Conservation (phyloP, 306 rosid genomes). For the Benincasa hispida region DNA sequence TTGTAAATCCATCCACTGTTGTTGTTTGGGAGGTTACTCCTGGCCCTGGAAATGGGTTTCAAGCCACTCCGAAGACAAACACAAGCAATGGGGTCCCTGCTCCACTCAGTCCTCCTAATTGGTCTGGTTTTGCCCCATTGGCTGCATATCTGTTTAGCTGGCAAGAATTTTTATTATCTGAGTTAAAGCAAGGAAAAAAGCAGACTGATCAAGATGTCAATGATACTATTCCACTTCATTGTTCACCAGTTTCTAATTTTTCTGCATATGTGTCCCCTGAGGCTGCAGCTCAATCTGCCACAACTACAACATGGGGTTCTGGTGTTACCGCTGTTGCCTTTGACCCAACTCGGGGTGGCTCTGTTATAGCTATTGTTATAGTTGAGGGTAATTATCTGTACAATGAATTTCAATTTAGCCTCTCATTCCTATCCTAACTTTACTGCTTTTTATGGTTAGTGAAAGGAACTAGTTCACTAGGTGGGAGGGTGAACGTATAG, state of each 20-base stretch:
- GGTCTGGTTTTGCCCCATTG: constrained; percentile 87
- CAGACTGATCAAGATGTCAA: constrained; percentile 49
- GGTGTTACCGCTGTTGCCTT: constrained; percentile 98
- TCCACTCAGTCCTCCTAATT: constrained; percentile 51
- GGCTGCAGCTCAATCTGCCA: constrained; percentile 94
- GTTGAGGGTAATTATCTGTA: constrained; percentile 63
- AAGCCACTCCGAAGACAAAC: constrained; percentile 61
- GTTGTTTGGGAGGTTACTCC: constrained; percentile 99
- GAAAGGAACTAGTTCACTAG: neutral
- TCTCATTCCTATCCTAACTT: neutral
- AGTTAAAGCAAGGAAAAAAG: constrained; percentile 61
- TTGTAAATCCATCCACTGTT: constrained; percentile 92
- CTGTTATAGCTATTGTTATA: constrained; percentile 88
- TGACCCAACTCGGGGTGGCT: constrained; percentile 95
- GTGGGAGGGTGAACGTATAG: neutral
- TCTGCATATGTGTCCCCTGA: constrained; percentile 98
- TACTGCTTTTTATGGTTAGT: neutral
- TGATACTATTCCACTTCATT: constrained; percentile 68
- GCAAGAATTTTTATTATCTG: constrained; percentile 82
- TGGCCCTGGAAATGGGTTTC: constrained; percentile 94
- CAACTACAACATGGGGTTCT: constrained; percentile 99
- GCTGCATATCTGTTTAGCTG: constrained; percentile 91
- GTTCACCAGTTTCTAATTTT: constrained; percentile 96
- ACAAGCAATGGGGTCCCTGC: constrained; percentile 63
- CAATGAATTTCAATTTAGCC: neutral